Evolutionary conservation across 352 stramenopile species (phyloP), one percentile per base, ranked within the genome.

Genomic region (Phytophthora litchii): DNA sequence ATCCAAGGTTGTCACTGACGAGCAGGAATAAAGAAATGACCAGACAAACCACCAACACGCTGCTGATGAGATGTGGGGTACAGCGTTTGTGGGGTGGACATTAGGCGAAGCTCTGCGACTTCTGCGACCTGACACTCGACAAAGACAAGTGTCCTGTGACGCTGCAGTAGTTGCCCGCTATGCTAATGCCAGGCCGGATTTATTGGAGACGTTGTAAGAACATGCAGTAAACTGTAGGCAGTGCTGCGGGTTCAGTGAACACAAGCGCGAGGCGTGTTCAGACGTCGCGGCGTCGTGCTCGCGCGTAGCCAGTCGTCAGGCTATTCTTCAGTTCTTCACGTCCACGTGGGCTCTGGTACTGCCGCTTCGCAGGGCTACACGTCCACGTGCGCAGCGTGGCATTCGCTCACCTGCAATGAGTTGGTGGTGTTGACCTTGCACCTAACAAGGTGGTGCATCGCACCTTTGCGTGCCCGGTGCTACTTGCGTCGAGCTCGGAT

Each of bases 271-370:
- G n/a, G n/a, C 34, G 47, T 54, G 47, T 54, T 54, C 47, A 54
- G 47, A 34, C 14, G 47, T 54, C 37, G 47, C 34, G n/a, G 21
- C 20, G 35, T 55, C 35, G 34, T 21, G 3, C 34, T 27, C 27
- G n/a, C 35, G 47, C 47, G 35, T 12, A 54, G 47, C 47, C 34
- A 55, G 35, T 35, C 48, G 23, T 46, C 48, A 16, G 23, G 4
- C 35, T 55, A 32, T 55, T 46, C 48, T 55, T 55, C 48, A 55
- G 48, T 55, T 55, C 35, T 36, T 17, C 29, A 38, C 29, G 23
- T 27, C 23, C 23, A 32, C 34, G 32, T 54, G 47, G 48, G n/a
- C 35, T 27, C 25, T 20, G 16, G 2, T 40, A 31, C 19, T 51
- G 27, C 48, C n/a, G 21, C 27, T 46, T 55, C 48, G 48, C 35